phyloP scores from a whole-genome alignment of 2,329 filamentous ascomycete genomes.

The Cladorrhinum sp. region DNA sequence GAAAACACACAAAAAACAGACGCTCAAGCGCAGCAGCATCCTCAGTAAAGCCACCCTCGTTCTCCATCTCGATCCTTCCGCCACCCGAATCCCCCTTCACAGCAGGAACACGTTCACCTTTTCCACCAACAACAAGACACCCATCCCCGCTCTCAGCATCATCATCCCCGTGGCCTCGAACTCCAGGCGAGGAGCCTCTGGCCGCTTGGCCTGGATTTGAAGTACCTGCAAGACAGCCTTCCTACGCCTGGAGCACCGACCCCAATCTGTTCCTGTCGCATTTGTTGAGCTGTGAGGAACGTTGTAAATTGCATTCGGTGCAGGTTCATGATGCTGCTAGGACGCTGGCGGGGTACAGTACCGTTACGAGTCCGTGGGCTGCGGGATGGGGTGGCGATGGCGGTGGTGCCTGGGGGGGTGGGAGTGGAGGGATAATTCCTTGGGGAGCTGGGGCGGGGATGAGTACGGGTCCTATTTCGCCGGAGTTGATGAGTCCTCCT shows the following conservation, averaged over 20 bases:
- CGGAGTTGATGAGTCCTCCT: constrained; percentile 39
- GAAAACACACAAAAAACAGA: constrained; percentile 11
- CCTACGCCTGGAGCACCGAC: constrained; percentile 24
- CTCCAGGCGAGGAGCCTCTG: not conserved
- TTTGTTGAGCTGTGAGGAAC: constrained; percentile 24
- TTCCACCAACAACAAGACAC: constrained; percentile 20
- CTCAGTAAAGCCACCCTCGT: constrained; percentile 26
- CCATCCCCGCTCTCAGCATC: constrained; percentile 9
- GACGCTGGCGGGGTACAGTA: constrained; percentile 27
- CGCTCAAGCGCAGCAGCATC: constrained; percentile 20
- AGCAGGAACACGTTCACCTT: constrained; percentile 2
- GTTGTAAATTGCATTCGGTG: constrained; percentile 28
- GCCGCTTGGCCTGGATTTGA: constrained; percentile 29
- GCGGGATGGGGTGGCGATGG: not conserved
- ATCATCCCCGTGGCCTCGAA: constrained; percentile 12
- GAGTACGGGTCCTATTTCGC: constrained; percentile 10
- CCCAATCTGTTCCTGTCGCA: constrained; percentile 13
- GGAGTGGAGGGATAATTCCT: constrained; percentile 1
- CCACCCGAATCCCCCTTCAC: constrained; percentile 20
- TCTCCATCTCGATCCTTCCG: constrained; percentile 27
- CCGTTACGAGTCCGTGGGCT: constrained; percentile 19
- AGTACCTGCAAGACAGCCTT: not conserved
- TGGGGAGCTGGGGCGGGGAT: constrained; percentile 13
- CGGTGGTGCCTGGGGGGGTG: constrained; percentile 9
- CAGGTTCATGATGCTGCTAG: constrained; percentile 31